These are phyloP conservation scores for Massarina eburnea DNA, from an alignment of 2,329 filamentous ascomycete species.

Conservation along the genomic window DNA sequence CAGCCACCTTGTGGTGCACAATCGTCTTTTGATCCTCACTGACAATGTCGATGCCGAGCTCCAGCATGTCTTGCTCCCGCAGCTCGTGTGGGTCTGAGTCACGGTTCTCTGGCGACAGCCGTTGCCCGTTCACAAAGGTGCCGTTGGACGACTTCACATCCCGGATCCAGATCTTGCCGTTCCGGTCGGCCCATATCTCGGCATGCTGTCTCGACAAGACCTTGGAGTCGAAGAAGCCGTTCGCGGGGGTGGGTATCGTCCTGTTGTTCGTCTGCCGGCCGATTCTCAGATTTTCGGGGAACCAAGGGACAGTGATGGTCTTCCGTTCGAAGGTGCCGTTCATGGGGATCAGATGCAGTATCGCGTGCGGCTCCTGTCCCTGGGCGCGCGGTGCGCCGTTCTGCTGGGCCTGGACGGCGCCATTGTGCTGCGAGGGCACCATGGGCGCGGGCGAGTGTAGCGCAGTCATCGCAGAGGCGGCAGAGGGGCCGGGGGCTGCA, in stretches of 20 bases:
- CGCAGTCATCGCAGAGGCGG: slow-evolving; percentile 64
- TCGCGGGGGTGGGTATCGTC: slow-evolving; percentile 84
- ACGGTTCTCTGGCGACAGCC: slow-evolving; percentile 88
- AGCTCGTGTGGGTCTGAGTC: slow-evolving; percentile 96
- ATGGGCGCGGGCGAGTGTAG: slow-evolving; percentile 64
- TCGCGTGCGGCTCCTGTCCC: slow-evolving; percentile 65
- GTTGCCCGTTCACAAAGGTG: slow-evolving; percentile 92
- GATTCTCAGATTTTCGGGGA: slow-evolving; percentile 90
- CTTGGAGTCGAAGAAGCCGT: slow-evolving; percentile 98
- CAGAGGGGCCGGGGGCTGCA: slow-evolving; percentile 59
- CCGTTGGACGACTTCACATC: slow-evolving; percentile 99
- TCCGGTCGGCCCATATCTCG: slow-evolving; percentile 86
- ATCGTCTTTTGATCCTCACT: slow-evolving; percentile 98
- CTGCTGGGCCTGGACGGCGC: slow-evolving; percentile 60
- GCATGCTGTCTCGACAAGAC: slow-evolving; percentile 95
- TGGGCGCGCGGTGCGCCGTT: slow-evolving; percentile 57
- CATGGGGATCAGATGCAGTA: slow-evolving; percentile 83
- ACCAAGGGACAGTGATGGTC: slow-evolving; percentile 89
- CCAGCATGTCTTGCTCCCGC: slow-evolving; percentile 85
- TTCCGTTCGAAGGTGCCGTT: slow-evolving; percentile 98
- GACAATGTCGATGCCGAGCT: slow-evolving; percentile 97
- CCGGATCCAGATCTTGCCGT: slow-evolving; percentile 89
- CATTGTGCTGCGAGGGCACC: slow-evolving; percentile 69
- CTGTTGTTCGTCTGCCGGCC: slow-evolving; percentile 97
- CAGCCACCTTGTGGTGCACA: slow-evolving; percentile 96